Base-by-base conservation (phyloP, 371 early-diverging fungal species). In the Apophysomyces elegans region DNA sequence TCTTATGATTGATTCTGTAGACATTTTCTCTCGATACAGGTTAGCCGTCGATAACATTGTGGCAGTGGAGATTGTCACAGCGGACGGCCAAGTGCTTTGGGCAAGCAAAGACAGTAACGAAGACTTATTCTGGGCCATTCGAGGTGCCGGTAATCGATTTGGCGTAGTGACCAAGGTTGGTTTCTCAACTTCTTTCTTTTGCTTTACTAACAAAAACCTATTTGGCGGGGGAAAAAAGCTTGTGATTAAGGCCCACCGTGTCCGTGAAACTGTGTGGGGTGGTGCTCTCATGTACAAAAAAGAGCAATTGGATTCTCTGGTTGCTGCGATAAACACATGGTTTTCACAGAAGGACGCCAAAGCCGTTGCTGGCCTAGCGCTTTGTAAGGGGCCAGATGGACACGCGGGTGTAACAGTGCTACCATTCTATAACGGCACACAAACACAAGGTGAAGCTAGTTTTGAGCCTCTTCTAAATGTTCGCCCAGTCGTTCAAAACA, bases 61-160 rank as follows among this genome's bases (percentile, higher is more conserved):
- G 12, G 74, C 71, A n/a, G 78, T 80, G 45, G 68, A 76, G 41
- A 64, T 89, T 8, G 85, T 87, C 13, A 66, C 74, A 12, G 76
- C 83, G 56, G 64, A 80, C 18, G 89, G 89, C 1, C 59, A 77
- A 5, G 56, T 85, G 9, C 45, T 85, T 7, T 75, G 64, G 47
- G 84, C 79, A 43, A 76, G 66, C 47, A 65, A 75, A 14, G 64
- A 66, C 4, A 35, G 69, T 36, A 79, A 89, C 63, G 7, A 66
- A 2, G 88, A 89, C 50, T 68, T 89, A 11, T 89, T 84, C 67
- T 88, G 79, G 73, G 85, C 84, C 2, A 66, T 88, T n/a, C 81
- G 90, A 36, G 90, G 88, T 36, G 88, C 86, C 6, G 88, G 87
- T 9, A 79, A 79, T 26, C 84, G 85, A 4, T 86, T 71, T 67